Percentiles rank a stretch among this genome's conserved stretches.
Conservation (phyloP, 2,329 filamentous ascomycete species). For the Colletotrichum euphorbiae region DNA sequence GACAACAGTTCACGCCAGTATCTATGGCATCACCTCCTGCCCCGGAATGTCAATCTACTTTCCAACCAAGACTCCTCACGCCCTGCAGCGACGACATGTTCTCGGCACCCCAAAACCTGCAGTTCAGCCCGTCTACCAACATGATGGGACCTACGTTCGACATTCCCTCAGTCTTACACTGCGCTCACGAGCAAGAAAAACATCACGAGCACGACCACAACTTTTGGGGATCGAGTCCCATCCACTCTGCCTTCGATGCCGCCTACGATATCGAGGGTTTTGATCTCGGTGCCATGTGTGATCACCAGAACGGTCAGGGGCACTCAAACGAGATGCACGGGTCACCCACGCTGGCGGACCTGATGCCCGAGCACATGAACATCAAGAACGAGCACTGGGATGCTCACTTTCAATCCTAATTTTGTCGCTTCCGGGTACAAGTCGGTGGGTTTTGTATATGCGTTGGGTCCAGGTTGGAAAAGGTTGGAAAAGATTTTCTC, state of each 20-base stretch:
- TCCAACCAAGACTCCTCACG: constrained; percentile 59
- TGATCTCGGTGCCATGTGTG: constrained; percentile 48
- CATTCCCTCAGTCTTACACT: constrained; percentile 42
- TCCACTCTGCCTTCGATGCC: constrained; percentile 55
- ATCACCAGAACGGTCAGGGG: constrained; percentile 47
- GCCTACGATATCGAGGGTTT: constrained; percentile 53
- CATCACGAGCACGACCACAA: constrained; percentile 46
- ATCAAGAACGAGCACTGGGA: constrained; percentile 54
- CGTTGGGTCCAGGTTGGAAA: constrained; percentile 20
- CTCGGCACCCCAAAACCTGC: constrained; percentile 45
- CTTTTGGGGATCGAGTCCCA: constrained; percentile 48
- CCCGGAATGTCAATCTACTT: constrained; percentile 45
- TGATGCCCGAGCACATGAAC: constrained; percentile 44
- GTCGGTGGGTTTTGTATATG: constrained; percentile 8
- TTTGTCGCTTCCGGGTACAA: neutral
- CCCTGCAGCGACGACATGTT: constrained; percentile 65
- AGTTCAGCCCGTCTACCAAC: constrained; percentile 49
- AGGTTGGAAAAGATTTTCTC: constrained; percentile 17
- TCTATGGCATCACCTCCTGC: constrained; percentile 52
- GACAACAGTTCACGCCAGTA: constrained; percentile 51
- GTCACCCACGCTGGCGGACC: constrained; percentile 43
- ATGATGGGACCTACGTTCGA: constrained; percentile 49
- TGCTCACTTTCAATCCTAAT: constrained; percentile 34
- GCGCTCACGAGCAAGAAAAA: constrained; percentile 46
- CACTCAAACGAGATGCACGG: constrained; percentile 44